Evolutionary conservation across 2,329 filamentous ascomycete species (phyloP), one percentile per base, ranked within the genome.

Genomic region (Trichoderma endophyticum): DNA sequence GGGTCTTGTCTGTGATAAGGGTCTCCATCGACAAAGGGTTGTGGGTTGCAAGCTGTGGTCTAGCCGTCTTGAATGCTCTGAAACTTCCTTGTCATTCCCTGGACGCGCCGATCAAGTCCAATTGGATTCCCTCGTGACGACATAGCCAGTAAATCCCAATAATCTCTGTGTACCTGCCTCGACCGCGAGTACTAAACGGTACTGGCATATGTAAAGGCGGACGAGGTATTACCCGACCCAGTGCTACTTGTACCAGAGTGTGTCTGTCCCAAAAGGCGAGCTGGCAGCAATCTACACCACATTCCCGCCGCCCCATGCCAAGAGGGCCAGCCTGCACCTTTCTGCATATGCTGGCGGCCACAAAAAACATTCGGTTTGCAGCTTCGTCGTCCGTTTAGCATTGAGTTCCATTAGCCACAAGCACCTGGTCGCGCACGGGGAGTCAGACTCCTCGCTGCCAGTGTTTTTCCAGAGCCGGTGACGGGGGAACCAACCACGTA

Each of bases 81-180:
- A 71, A 71, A 74, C 63, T 68, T 63, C 62, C 68, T 62, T 71
- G 71, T 71, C 72, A 70, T 69, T 71, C 72, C 74, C 71, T 73
- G 74, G 68, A 73, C 71, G 69, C 72, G 63, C 73, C 71, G 71
- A 73, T 68, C 68, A 64, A 48, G 34, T 39, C 62, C 66, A 71
- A 61, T 60, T 70, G 57, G 57, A 34, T 70, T 64, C 67, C 48
- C 71, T 72, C 67, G 71, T 72, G 71, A 72, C 71, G 71, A 72
- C 71, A 72, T 72, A 43, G 71, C 59, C 51, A 72, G 67, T 32
- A 70, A 65, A 69, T 72, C 71, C 62, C 60, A 65, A 70, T 71
- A 51, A 70, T n/a, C 28, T 34, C 8, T 43, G 51, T 63, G 48
- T 54, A 54, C 48, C 48, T 54, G 21, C 21, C 48, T 54, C 48